phyloP scores from a whole-genome alignment of 257 asterid genomes.

The Salvia hispanica region DNA sequence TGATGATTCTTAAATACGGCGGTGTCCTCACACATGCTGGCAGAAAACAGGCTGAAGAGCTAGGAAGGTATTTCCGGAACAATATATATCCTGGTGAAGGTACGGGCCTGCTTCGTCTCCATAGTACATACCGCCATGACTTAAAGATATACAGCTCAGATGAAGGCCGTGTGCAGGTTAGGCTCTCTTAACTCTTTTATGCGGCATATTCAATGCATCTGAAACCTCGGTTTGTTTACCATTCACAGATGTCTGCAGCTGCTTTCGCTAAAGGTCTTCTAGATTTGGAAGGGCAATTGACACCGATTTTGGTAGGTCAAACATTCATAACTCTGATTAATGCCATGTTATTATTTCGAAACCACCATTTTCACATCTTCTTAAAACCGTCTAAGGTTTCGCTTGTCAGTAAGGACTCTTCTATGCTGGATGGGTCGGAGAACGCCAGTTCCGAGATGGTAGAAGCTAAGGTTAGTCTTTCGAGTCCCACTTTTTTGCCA shows the following conservation, averaged over 20 bases:
- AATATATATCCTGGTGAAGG: conserved; percentile 99
- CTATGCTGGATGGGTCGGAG: conserved; percentile 97
- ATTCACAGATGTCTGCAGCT: conserved; percentile 93
- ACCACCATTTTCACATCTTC: conserved; percentile 14
- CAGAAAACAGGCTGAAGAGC: conserved; percentile 98
- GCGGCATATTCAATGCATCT: conserved; percentile 7
- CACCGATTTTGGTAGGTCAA: conserved; percentile 87
- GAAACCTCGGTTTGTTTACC: not conserved
- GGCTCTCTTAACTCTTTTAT: conserved; percentile 24
- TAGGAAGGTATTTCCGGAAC: conserved; percentile 91
- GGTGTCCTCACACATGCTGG: conserved; percentile 99
- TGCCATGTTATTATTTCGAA: conserved; percentile 1
- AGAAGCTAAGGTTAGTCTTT: conserved; percentile 80
- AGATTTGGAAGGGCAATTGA: conserved; percentile 95
- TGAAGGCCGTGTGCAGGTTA: conserved; percentile 99
- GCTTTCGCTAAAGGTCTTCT: conserved; percentile 99
- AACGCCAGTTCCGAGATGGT: conserved; percentile 90
- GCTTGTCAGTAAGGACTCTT: conserved; percentile 97
- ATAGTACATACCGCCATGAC: conserved; percentile 97
- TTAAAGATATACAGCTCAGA: conserved; percentile 94
- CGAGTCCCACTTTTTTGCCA: not conserved
- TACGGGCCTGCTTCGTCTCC: conserved; percentile 97
- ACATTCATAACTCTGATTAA: conserved; percentile 20
- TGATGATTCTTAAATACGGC: conserved; percentile 96
- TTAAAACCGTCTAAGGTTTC: conserved; percentile 63